phyloP scores from a whole-genome alignment of 306 rosid species.

The Quercus suber region DNA sequence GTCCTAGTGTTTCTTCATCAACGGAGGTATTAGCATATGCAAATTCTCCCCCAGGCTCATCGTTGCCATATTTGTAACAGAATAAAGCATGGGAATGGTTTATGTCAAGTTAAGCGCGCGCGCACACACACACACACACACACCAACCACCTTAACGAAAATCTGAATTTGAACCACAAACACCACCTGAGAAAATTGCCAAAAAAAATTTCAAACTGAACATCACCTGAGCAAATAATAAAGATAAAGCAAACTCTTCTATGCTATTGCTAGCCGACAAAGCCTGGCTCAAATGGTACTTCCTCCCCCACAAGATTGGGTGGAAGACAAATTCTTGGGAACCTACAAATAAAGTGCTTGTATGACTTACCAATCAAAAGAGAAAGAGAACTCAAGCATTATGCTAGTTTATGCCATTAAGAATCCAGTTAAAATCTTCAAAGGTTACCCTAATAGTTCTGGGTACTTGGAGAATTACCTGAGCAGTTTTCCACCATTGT shows the following conservation, averaged over 20 bases:
- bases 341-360: too few species aligned
- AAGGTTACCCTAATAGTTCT: background rate
- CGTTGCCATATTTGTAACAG: too few species aligned
- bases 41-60: background rate
- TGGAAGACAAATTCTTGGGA: too few species aligned
- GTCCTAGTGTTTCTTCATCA: background rate
- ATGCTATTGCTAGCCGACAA: too few species aligned
- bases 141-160: background rate
- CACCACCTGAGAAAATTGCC: background rate
- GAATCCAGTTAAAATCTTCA: background rate
- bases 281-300: too few species aligned
- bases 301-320: too few species aligned
- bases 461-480: background rate
- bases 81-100: background rate
- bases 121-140: too few species aligned
- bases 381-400: too few species aligned
- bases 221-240: background rate
- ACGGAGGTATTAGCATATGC: background rate
- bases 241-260: background rate
- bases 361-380: too few species aligned
- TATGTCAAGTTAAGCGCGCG: too few species aligned
- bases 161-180: background rate
- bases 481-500: background rate
- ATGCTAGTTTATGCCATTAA: background rate
- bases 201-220: background rate